These are phyloP conservation scores for Zea luxurians DNA, from an alignment of 176 grass and related monocot genomes.

Conservation along the genomic window DNA sequence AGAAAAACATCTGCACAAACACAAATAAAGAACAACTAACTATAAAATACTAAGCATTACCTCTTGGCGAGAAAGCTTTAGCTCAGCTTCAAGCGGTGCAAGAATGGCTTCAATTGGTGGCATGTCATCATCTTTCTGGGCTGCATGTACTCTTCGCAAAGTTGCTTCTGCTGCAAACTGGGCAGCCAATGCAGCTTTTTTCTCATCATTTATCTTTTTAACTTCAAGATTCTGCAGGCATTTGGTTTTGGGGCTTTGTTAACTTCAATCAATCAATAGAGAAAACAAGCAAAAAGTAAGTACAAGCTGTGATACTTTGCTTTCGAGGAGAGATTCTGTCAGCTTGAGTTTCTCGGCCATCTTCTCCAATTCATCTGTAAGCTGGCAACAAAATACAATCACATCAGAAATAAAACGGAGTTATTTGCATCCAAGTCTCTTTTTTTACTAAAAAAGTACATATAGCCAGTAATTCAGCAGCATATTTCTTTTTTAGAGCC, in stretches of 20 bases:
- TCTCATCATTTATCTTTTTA: slow-evolving; percentile 98
- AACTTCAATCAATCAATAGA: slow-evolving; percentile 33
- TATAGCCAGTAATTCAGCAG: slow-evolving; percentile 18
- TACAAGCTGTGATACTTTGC: slow-evolving; percentile 54
- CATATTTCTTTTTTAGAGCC: slow-evolving; percentile 26
- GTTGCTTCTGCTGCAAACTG: slow-evolving; percentile 97
- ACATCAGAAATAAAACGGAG: slow-evolving; percentile 24
- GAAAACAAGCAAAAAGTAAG: slow-evolving; percentile 13
- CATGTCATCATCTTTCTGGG: slow-evolving; percentile 99
- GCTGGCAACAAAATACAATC: slow-evolving; percentile 56
- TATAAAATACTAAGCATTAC: slow-evolving; percentile 38
- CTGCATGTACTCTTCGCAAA: slow-evolving; percentile 92
- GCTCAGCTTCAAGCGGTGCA: slow-evolving; percentile 93
- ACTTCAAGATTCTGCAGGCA: slow-evolving; percentile 84
- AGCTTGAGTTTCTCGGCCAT: slow-evolving; percentile 85
- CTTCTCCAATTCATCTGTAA: slow-evolving; percentile 87
- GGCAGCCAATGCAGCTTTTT: slow-evolving; percentile 78
- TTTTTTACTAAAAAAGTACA: slow-evolving; percentile 1
- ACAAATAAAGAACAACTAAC: not conserved
- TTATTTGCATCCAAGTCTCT: slow-evolving; percentile 2
- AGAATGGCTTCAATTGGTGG: slow-evolving; percentile 99
- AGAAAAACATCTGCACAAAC: not conserved
- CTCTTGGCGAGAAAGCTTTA: slow-evolving; percentile 93
- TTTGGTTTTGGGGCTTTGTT: not conserved
- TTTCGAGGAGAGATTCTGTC: slow-evolving; percentile 81